Evolutionary conservation across 768 basidiomycete genomes (phyloP).

Genomic region (Tricholomella constricta): DNA sequence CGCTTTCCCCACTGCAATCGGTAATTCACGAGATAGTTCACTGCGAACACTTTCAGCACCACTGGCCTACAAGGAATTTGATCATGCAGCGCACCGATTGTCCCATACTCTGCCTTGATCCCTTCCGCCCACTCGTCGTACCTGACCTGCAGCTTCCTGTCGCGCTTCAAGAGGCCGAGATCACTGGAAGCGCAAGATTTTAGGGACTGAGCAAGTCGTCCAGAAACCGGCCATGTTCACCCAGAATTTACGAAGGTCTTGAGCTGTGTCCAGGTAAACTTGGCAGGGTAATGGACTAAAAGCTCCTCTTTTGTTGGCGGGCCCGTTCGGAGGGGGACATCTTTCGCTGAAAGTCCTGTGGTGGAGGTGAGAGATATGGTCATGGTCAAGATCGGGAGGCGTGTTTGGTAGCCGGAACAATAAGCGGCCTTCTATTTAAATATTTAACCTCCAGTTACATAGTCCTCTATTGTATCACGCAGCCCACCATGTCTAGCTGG

Average conservation of each 20-base stretch:
- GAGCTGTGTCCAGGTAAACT: conserved; percentile 75
- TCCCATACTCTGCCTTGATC: conserved; percentile 63
- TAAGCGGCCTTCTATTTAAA: too few relatives aligned
- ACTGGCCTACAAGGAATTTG: background rate
- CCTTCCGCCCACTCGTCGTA: conserved; percentile 62
- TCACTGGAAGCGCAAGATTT: conserved; percentile 51
- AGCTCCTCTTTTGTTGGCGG: conserved; percentile 72
- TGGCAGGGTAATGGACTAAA: conserved; percentile 66
- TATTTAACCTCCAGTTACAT: too few relatives aligned
- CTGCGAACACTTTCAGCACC: conserved; percentile 33
- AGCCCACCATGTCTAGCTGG: conserved; percentile 16
- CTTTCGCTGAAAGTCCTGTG: conserved; percentile 14
- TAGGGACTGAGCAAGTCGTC: background rate
- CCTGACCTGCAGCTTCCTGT: conserved; percentile 64
- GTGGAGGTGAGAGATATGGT: conserved; percentile 2
- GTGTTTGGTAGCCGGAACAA: background rate
- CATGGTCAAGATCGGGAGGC: background rate
- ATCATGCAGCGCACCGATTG: conserved; percentile 50
- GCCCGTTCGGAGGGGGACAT: conserved; percentile 52
- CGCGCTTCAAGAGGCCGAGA: conserved; percentile 77
- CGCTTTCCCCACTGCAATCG: conserved; percentile 78
- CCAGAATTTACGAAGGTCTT: conserved; percentile 81
- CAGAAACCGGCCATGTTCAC: conserved; percentile 36
- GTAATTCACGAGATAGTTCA: conserved; percentile 68
- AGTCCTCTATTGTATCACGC: background rate